Evolutionary conservation across 352 stramenopile genomes (phyloP), one percentile per base, ranked within the genome.

Genomic region (Stramenopiles sp.): DNA sequence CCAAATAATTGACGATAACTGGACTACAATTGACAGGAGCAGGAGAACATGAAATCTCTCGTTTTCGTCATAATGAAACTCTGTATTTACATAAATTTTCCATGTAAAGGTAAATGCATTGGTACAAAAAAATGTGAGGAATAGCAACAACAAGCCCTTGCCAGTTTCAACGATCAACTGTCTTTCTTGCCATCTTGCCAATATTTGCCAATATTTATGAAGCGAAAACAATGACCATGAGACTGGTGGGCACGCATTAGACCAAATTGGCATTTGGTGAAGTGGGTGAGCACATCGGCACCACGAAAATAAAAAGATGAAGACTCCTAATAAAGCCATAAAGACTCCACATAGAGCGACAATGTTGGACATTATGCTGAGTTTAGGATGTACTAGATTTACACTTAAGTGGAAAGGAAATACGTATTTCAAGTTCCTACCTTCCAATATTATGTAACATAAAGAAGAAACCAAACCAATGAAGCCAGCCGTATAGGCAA

Each of bases 51-150:
- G 14, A 78, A 78, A 78, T 14, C 4, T 31, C 71, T 14, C 8
- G 30, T 78, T 31, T 33, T 78, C 22, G 22, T 78, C 31, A 33
- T 14, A 31, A 78, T 78, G 4, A 78, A 78, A 78, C 71, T 78
- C 71, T 14, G 71, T 33, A 14, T 14, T 78, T 78, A 78, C 4
- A 14, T 33, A 33, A 33, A 78, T 33, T 33, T 31, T 78, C 30
- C 30, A 33, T 14, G 4, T 14, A 78, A 78, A 78, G 4, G 71
- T 78, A 33, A 78, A 78, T 78, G 71, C 22, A 78, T 78, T 78
- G 4, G 22, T 78, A 14, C 71, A 78, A 78, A 78, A 78, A 78
- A 78, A 78, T 14, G 4, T 14, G 1, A 78, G 4, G 22, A 78
- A 78, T 31, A 78, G 30, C 4, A 78, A 14, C 71, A 78, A 14